Evolutionary conservation across 257 asterid species (phyloP).

Genomic region (Avicennia marina): DNA sequence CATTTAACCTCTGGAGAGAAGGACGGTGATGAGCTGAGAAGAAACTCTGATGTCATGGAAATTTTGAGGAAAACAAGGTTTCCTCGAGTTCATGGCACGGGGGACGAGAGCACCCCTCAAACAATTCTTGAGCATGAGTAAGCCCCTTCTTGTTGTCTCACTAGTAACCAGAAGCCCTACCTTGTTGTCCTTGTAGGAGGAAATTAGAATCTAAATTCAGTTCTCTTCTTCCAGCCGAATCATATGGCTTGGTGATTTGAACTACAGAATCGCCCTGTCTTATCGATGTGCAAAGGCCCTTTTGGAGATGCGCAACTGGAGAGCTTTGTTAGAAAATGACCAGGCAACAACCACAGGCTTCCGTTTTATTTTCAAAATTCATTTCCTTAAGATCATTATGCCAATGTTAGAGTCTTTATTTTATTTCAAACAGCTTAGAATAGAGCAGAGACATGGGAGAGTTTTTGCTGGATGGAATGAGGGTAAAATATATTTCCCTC

Average conservation of each 20-base stretch:
- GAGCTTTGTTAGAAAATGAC: constrained; percentile 85
- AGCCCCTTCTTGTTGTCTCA: constrained; percentile 17
- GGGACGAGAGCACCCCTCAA: constrained; percentile 80
- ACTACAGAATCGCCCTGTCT: constrained; percentile 83
- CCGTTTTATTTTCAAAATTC: constrained; percentile 3
- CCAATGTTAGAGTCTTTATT: too few species aligned
- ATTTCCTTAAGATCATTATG: too few species aligned
- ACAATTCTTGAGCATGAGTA: constrained; percentile 97
- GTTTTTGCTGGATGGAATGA: constrained; percentile 87
- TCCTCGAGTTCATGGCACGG: constrained; percentile 65
- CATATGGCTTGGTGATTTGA: constrained; percentile 97
- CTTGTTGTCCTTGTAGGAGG: not conserved
- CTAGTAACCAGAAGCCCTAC: too few species aligned
- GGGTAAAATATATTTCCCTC: constrained; percentile 87
- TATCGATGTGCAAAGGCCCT: constrained; percentile 92
- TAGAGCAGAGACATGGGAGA: constrained; percentile 69
- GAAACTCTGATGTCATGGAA: constrained; percentile 97
- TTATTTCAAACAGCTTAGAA: constrained; percentile 72
- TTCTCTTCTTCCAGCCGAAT: constrained; percentile 64
- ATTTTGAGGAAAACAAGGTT: constrained; percentile 93
- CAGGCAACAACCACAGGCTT: constrained; percentile 49
- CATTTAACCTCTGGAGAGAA: constrained; percentile 97
- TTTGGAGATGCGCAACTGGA: constrained; percentile 97
- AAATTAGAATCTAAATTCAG: too few species aligned
- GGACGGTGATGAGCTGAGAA: constrained; percentile 91